Evolutionary conservation across 768 basidiomycete genomes (phyloP), one percentile per base, ranked within the genome.

Genomic region (Cyclocybe cylindracea): DNA sequence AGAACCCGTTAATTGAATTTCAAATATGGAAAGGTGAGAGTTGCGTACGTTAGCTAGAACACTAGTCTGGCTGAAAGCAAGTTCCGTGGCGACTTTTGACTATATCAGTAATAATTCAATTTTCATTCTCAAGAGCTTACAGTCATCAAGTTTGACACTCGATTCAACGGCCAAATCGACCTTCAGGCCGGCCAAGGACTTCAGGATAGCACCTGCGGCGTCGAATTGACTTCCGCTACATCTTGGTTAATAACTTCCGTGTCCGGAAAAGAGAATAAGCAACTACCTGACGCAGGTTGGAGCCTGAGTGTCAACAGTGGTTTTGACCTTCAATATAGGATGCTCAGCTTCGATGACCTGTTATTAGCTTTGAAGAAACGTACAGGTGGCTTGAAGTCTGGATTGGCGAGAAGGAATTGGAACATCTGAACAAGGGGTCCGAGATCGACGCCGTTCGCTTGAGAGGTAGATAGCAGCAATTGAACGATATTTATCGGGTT

Each of bases 151-250:
- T 61, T 78, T 80, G 40, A 85, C 67, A 1, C 69, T 68, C 13
- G 77, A 77, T n/a, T 79, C 66, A 32, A 89, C 72, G 9, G 66
- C 72, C 16, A 90, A 66, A 53, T 85, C 75, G 44, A 87, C 81
- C 61, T 78, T 72, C 36, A 90, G 74, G 50, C 78, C 78, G 33
- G 79, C 75, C 46, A 90, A 63, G 3, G 86, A 74, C n/a, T 78
- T 73, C 48, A 90, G 70, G 53, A 89, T 86, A 29, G 86, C 85
- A 7, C 71, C 77, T 24, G 70, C 64, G 11, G 80, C 76, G 58
- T 86, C 78, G 53, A 87, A 86, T 58, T 89, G 87, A 5, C 80
- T 69, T 10, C 86, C 86, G 61, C 87, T 87, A 51, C 11, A n/a
- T 7, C 19, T 36, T 10, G 14, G 53, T 46, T 36, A 19, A 44